Evolutionary conservation across 2,329 filamentous ascomycete species (phyloP).

Genomic region (Ceratocystis alfenasii): DNA sequence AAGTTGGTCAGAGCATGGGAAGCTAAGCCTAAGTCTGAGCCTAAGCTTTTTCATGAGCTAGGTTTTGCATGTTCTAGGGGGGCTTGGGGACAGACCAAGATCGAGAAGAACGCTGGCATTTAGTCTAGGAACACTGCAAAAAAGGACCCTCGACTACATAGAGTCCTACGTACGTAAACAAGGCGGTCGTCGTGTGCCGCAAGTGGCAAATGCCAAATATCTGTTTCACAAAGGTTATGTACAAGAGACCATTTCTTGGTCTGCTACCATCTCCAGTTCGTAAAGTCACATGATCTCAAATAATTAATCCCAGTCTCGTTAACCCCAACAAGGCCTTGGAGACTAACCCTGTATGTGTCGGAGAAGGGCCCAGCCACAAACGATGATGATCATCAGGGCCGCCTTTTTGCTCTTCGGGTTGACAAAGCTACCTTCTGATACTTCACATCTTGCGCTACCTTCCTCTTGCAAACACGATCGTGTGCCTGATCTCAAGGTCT

Average conservation of each 20-base stretch:
- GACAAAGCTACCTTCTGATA: no score
- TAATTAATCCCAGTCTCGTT: neutral
- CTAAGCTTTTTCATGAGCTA: neutral
- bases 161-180: no score
- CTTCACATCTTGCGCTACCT: neutral
- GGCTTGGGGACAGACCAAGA: no score
- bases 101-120: no score
- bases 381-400: neutral
- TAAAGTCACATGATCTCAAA: neutral
- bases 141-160: no score
- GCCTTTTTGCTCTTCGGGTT: neutral
- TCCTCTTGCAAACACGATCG: neutral
- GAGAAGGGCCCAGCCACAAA: neutral
- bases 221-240: neutral
- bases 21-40: neutral
- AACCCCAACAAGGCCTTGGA: neutral
- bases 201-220: neutral
- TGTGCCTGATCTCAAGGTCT: neutral
- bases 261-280: neutral
- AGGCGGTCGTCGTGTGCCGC: neutral
- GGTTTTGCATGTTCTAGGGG: neutral
- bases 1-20: constrained; percentile 1
- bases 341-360: neutral
- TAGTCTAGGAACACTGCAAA: no score
- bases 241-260: no score